Conservation (phyloP, 345 rosid genomes). For the Sonneratia alba region DNA sequence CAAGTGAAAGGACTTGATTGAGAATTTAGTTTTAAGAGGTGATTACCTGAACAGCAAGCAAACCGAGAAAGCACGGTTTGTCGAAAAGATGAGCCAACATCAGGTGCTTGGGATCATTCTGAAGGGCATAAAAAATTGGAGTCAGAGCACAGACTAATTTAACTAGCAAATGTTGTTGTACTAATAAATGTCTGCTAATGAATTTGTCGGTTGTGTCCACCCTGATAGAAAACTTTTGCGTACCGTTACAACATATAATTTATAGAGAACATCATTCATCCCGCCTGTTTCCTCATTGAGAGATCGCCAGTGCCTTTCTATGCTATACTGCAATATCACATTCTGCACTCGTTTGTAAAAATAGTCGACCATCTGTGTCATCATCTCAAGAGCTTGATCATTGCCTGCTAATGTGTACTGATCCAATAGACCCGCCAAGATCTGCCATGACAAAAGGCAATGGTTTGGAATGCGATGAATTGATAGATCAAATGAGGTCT, state of each 20-base stretch:
- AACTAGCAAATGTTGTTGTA: too few relatives aligned
- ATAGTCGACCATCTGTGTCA: conserved; percentile 75
- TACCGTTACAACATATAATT: conserved; percentile 57
- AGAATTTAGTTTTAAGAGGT: background rate
- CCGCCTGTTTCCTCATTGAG: conserved; percentile 96
- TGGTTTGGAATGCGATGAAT: background rate
- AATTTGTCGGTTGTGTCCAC: background rate
- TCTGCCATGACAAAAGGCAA: conserved; percentile 30
- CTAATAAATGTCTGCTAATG: background rate
- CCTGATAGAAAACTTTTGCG: background rate
- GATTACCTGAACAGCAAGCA: conserved; percentile 70
- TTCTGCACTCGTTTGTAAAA: conserved; percentile 75
- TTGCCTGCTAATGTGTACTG: conserved; percentile 62
- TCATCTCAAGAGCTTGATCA: conserved; percentile 61
- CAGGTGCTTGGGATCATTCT: conserved; percentile 79
- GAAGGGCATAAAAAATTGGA: conserved; percentile 1
- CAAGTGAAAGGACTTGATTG: background rate
- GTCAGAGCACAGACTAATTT: background rate
- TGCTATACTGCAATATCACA: conserved; percentile 41
- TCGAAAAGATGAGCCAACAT: conserved; percentile 88
- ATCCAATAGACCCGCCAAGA: conserved; percentile 84
- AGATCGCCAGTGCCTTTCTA: conserved; percentile 67
- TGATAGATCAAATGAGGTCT: background rate
- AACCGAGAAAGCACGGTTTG: conserved; percentile 93
- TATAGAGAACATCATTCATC: conserved; percentile 91